Percentiles rank a stretch among this genome's conserved stretches.
These are phyloP conservation scores for Hyphopichia fennica DNA, from an alignment of 1,139 yeast genomes.

Conservation along the genomic window DNA sequence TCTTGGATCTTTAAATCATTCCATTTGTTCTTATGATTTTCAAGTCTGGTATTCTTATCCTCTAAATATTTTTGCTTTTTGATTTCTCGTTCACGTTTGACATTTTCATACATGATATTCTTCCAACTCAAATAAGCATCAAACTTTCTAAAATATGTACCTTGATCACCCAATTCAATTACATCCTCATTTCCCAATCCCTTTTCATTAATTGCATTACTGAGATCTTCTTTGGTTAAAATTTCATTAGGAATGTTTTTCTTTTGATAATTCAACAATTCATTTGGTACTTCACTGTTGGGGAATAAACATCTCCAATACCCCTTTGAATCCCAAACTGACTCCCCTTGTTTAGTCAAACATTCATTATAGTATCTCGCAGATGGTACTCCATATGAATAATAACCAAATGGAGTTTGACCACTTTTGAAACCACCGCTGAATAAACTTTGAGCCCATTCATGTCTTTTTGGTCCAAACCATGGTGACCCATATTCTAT, in stretches of 20 bases:
- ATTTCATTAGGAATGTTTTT: slow-evolving; percentile 26
- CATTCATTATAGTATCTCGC: slow-evolving; percentile 63
- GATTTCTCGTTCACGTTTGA: slow-evolving; percentile 27
- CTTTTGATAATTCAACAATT: slow-evolving; percentile 29
- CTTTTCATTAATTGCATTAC: slow-evolving; percentile 18
- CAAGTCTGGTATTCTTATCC: neutral
- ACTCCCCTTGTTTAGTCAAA: slow-evolving; percentile 58
- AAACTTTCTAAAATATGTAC: slow-evolving; percentile 55
- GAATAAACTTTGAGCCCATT: slow-evolving; percentile 5
- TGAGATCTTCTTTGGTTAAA: slow-evolving; percentile 54
- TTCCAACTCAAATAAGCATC: slow-evolving; percentile 71
- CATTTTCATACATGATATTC: slow-evolving; percentile 48
- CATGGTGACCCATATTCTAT: no score
- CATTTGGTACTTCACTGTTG: slow-evolving; percentile 41
- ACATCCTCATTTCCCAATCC: slow-evolving; percentile 16
- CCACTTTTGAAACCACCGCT: slow-evolving; percentile 14
- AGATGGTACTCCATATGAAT: slow-evolving; percentile 64
- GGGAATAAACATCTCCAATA: slow-evolving; percentile 90
- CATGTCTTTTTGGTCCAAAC: neutral
- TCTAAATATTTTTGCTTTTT: slow-evolving; percentile 6
- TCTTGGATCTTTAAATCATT: slow-evolving; percentile 18
- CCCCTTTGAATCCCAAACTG: slow-evolving; percentile 79
- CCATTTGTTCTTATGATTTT: neutral
- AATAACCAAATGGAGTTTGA: slow-evolving; percentile 46
- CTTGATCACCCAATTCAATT: slow-evolving; percentile 41